Evolutionary conservation across 148 eudicot species (phyloP).

Genomic region (Rhododendron griersonianum): DNA sequence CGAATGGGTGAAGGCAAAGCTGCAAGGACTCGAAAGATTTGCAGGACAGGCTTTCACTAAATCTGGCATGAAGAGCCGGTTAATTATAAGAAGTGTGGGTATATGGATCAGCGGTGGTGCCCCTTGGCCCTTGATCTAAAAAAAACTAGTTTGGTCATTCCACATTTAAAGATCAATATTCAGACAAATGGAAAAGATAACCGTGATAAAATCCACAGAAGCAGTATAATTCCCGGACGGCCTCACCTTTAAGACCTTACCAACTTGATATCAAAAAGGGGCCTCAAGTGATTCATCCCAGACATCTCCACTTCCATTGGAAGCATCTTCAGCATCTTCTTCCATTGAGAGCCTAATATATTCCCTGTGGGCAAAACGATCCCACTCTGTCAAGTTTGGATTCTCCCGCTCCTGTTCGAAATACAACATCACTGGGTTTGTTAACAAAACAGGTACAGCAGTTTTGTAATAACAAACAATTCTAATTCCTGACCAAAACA

Average conservation of each 20-base stretch:
- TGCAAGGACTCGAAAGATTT: background rate
- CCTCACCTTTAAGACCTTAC: conserved; percentile 11
- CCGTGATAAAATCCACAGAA: background rate
- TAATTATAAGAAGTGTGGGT: background rate
- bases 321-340: conserved; percentile 98
- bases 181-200: background rate
- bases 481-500: background rate
- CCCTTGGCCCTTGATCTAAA: background rate
- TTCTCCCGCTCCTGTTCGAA: conserved; percentile 86
- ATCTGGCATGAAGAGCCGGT: background rate
- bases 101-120: background rate
- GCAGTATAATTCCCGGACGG: background rate
- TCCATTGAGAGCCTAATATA: conserved; percentile 98
- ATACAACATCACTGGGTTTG: background rate
- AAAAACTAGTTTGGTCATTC: background rate
- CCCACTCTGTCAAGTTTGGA: conserved; percentile 95
- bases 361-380: conserved; percentile 96
- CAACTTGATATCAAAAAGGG: conserved; percentile 59
- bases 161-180: background rate
- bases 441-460: conserved; percentile 8
- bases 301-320: conserved; percentile 96
- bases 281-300: conserved; percentile 99
- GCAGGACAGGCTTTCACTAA: background rate
- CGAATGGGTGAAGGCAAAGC: background rate
- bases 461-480: background rate